Conservation (phyloP, 2,329 filamentous ascomycete genomes). For the Colletotrichum camelliae region DNA sequence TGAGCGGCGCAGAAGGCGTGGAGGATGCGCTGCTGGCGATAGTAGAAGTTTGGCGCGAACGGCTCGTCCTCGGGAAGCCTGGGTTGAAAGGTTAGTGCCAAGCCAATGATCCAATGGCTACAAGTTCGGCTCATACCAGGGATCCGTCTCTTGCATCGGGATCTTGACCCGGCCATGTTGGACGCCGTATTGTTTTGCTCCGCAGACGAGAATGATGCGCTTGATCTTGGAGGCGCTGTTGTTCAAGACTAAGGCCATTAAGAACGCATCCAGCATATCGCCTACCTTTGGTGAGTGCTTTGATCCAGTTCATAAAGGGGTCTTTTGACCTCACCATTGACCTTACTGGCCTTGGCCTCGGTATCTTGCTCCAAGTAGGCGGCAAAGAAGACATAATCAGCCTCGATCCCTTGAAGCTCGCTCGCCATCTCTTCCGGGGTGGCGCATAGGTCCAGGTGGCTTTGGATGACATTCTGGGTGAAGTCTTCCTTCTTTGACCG, state of each 20-base stretch:
- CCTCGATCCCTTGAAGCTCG: slow-evolving; percentile 25
- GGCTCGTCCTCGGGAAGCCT: background rate
- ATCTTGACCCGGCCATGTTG: slow-evolving; percentile 53
- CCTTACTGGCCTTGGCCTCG: slow-evolving; percentile 23
- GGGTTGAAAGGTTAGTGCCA: slow-evolving; percentile 36
- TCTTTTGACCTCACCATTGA: slow-evolving; percentile 27
- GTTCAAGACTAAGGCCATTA: slow-evolving; percentile 46
- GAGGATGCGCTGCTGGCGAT: slow-evolving; percentile 52
- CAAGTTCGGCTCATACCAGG: slow-evolving; percentile 21
- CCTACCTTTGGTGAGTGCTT: slow-evolving; percentile 14
- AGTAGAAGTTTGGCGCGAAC: slow-evolving; percentile 54
- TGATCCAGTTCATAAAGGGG: background rate
- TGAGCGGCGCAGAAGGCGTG: slow-evolving; percentile 21
- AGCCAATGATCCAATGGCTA: background rate
- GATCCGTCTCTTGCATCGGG: slow-evolving; percentile 51
- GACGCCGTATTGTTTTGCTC: slow-evolving; percentile 58
- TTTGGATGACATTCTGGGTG: slow-evolving; percentile 19
- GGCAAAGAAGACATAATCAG: slow-evolving; percentile 29
- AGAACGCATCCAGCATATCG: slow-evolving; percentile 52
- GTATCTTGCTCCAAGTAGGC: slow-evolving; percentile 26
- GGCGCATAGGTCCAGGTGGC: slow-evolving; percentile 24
- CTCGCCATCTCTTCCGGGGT: slow-evolving; percentile 25
- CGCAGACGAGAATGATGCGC: slow-evolving; percentile 53
- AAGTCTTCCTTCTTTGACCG: slow-evolving; percentile 28
- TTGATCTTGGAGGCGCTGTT: slow-evolving; percentile 43